A percentile compares a stretch with the other conserved stretches of the same genome.
phyloP scores from a whole-genome alignment of 2,329 filamentous ascomycete genomes.

The Clonostachys chloroleuca region DNA sequence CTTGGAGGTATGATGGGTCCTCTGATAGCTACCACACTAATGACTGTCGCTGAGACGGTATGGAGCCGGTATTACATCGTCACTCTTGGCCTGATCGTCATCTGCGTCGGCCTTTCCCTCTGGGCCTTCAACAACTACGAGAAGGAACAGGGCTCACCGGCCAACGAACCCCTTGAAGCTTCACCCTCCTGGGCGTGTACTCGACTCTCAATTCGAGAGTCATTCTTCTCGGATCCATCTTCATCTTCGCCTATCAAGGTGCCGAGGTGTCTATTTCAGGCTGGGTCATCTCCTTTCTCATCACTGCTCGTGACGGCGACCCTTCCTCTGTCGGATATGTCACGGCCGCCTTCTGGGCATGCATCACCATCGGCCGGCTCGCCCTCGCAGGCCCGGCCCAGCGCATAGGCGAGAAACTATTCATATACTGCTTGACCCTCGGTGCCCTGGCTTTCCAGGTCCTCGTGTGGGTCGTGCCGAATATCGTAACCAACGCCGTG shows the following conservation, averaged over 20 bases:
- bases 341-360: slow-evolving; percentile 66
- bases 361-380: slow-evolving; percentile 75
- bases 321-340: slow-evolving; percentile 75
- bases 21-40: slow-evolving; percentile 70
- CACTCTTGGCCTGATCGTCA: slow-evolving; percentile 50
- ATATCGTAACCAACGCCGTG: slow-evolving; percentile 66
- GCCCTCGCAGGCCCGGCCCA: slow-evolving; percentile 62
- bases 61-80: slow-evolving; percentile 76
- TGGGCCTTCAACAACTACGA: slow-evolving; percentile 72
- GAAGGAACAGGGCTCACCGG: slow-evolving; percentile 38
- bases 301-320: slow-evolving; percentile 65
- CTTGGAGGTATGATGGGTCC: slow-evolving; percentile 64
- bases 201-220: slow-evolving; percentile 45
- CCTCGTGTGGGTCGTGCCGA: slow-evolving; percentile 75
- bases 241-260: slow-evolving; percentile 84
- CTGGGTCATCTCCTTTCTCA: slow-evolving; percentile 84
- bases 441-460: slow-evolving; percentile 66
- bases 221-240: slow-evolving; percentile 71
- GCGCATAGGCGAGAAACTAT: slow-evolving; percentile 64
- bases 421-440: slow-evolving; percentile 58
- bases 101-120: slow-evolving; percentile 52
- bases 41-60: slow-evolving; percentile 47
- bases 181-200: slow-evolving; percentile 35
- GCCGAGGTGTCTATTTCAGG: slow-evolving; percentile 80
- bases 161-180: slow-evolving; percentile 5